Conservation (phyloP, 106 monocot species). For the Dendrobium huoshanense region DNA sequence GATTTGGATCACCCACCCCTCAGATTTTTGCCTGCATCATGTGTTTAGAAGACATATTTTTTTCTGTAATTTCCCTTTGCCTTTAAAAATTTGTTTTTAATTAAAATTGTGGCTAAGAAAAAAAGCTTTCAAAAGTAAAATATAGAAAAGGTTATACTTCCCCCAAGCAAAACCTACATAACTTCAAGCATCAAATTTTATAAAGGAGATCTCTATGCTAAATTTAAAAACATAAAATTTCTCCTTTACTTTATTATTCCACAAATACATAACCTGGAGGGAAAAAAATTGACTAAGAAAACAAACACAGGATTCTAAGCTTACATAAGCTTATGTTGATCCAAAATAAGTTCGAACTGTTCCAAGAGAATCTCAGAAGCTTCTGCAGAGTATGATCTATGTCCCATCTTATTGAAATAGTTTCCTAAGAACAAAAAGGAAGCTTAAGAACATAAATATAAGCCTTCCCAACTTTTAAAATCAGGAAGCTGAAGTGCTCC, state of each 20-base stretch:
- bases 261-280: background rate
- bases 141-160: too few species aligned
- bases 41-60: too few species aligned
- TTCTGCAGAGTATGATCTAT: background rate
- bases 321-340: conserved; percentile 10
- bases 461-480: background rate
- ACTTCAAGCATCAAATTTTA: background rate
- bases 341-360: conserved; percentile 6
- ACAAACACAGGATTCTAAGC: background rate
- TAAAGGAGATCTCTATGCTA: background rate
- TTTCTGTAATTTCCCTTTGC: too few species aligned
- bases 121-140: too few species aligned
- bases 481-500: background rate
- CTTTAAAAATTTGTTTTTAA: too few species aligned
- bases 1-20: too few species aligned
- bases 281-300: background rate
- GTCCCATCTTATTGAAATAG: conserved; percentile 4
- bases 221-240: background rate
- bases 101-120: too few species aligned
- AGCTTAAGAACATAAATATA: background rate
- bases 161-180: too few species aligned
- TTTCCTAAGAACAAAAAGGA: background rate
- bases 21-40: too few species aligned
- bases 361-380: conserved; percentile 3
- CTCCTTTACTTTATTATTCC: background rate